These are phyloP conservation scores for Fusarium sp. DNA, from an alignment of 2,329 filamentous ascomycete genomes.

Conservation along the genomic window DNA sequence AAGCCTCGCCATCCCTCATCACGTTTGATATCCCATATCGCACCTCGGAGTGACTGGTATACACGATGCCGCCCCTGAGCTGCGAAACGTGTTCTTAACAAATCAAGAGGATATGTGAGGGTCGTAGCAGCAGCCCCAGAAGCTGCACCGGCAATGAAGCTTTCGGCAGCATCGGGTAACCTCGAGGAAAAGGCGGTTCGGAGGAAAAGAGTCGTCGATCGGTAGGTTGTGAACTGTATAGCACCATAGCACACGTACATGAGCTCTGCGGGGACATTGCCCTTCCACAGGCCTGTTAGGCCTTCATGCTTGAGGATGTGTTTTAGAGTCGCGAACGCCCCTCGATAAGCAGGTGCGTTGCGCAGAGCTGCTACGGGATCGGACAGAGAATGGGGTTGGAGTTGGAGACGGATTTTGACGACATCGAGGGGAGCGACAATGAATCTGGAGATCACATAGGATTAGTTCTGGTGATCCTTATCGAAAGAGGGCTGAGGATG, in stretches of 20 bases:
- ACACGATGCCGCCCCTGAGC: conserved; percentile 85
- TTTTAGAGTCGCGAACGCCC: conserved; percentile 78
- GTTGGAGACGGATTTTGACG: conserved; percentile 95
- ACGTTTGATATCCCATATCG: conserved; percentile 76
- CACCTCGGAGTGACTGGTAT: conserved; percentile 77
- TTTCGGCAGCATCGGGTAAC: conserved; percentile 76
- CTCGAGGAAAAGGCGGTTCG: conserved; percentile 57
- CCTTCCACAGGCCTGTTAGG: conserved; percentile 91
- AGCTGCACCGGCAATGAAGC: conserved; percentile 84
- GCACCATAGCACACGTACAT: conserved; percentile 94
- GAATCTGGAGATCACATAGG: conserved; percentile 67
- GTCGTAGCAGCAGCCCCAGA: conserved; percentile 87
- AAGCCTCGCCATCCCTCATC: conserved; percentile 84
- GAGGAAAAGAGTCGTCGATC: conserved; percentile 76
- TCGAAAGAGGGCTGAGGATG: not conserved
- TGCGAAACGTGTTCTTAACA: conserved; percentile 95
- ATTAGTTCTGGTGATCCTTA: conserved; percentile 23
- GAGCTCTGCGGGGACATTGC: conserved; percentile 93
- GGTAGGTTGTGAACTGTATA: conserved; percentile 90
- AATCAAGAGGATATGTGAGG: conserved; percentile 89
- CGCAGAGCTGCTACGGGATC: conserved; percentile 74
- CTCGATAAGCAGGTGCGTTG: conserved; percentile 71
- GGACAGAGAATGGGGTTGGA: conserved; percentile 86
- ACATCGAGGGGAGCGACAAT: conserved; percentile 95
- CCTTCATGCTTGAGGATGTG: conserved; percentile 86